Evolutionary conservation across 2,329 filamentous ascomycete genomes (phyloP).

Genomic region (Drechslerella stenobrocha): DNA sequence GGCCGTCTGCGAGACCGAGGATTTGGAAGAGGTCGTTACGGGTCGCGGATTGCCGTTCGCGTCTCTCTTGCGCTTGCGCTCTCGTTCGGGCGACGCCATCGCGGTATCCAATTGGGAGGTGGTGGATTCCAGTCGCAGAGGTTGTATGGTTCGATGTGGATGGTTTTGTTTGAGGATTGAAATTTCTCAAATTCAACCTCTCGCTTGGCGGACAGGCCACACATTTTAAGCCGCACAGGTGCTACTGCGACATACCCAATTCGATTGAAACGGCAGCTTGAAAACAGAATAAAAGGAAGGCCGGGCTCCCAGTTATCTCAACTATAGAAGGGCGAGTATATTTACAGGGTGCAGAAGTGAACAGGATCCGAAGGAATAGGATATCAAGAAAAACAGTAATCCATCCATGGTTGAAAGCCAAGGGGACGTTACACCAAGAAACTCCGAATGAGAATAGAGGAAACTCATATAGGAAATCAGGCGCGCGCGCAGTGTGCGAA

Average conservation of each 20-base stretch:
- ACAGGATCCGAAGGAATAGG: slow-evolving; percentile 6
- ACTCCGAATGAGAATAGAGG: slow-evolving; percentile 41
- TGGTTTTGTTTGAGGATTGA: neutral
- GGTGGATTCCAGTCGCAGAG: neutral
- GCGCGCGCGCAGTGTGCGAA: too few species aligned
- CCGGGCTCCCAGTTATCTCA: neutral
- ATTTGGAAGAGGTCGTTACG: slow-evolving; percentile 12
- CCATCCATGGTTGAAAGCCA: slow-evolving; percentile 20
- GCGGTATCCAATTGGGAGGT: neutral
- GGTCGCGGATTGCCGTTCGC: slow-evolving; percentile 28
- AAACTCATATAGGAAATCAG: slow-evolving; percentile 30
- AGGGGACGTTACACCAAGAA: slow-evolving; percentile 46
- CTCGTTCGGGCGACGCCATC: slow-evolving; percentile 42
- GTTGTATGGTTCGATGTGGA: neutral
- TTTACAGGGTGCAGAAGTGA: slow-evolving; percentile 6
- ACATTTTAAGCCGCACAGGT: neutral
- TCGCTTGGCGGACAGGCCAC: neutral
- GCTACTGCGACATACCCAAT: too few species aligned
- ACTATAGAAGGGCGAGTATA: slow-evolving; percentile 1
- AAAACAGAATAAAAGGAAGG: neutral
- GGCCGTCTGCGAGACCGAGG: slow-evolving; percentile 7
- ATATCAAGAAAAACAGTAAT: slow-evolving; percentile 14
- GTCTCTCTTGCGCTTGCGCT: slow-evolving; percentile 44
- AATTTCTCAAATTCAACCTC: too few species aligned
- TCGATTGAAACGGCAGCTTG: neutral